Conservation (phyloP, 768 basidiomycete species). For the Lentinula sp. region DNA sequence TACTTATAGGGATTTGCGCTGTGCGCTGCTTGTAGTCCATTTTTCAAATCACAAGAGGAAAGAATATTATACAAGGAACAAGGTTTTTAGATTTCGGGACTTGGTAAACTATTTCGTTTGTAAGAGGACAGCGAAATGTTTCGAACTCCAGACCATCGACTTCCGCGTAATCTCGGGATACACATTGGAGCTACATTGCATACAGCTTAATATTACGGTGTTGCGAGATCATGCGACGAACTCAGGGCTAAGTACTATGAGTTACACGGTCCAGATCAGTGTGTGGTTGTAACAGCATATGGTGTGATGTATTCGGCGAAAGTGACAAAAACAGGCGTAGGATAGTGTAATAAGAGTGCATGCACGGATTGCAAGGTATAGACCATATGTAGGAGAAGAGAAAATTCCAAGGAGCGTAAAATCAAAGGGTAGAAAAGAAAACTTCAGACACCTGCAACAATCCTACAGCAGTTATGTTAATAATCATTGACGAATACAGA, state of each 20-base stretch:
- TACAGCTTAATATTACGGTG: too few species aligned
- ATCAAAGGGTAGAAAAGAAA: neutral
- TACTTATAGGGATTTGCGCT: slow-evolving; percentile 1
- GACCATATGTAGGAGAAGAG: neutral
- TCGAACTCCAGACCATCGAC: too few species aligned
- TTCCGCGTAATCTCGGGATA: too few species aligned
- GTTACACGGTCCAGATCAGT: too few species aligned
- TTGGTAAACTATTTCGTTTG: too few species aligned
- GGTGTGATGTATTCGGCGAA: neutral
- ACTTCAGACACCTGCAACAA: slow-evolving; percentile 56
- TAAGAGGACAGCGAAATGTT: too few species aligned
- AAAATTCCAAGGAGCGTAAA: neutral
- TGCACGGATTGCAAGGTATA: neutral
- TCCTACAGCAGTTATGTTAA: slow-evolving; percentile 29
- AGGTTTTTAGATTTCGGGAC: too few species aligned
- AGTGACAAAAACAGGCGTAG: neutral
- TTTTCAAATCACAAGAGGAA: neutral
- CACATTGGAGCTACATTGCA: too few species aligned
- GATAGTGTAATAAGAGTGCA: neutral
- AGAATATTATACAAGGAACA: neutral
- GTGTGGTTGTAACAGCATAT: neutral
- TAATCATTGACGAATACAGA: slow-evolving; percentile 1
- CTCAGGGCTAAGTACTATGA: too few species aligned
- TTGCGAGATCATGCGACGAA: too few species aligned
- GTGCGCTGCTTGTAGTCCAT: neutral